Evolutionary conservation across 2,329 filamentous ascomycete species (phyloP), one percentile per base, ranked within the genome.

Genomic region (Annulohypoxylon truncatum): DNA sequence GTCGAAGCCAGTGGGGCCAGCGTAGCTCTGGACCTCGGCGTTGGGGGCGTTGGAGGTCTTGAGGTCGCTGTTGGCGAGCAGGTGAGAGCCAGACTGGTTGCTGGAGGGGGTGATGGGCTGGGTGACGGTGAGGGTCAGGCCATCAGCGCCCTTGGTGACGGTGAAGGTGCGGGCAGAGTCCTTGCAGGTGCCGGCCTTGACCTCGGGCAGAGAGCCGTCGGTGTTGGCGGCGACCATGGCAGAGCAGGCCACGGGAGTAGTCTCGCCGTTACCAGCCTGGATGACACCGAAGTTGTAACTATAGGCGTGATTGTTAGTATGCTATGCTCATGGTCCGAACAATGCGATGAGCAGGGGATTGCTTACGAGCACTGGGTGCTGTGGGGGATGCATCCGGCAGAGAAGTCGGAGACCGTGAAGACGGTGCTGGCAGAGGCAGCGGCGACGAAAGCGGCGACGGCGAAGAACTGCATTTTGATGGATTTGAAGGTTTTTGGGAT

Each of bases 101-200:
- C 69, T 72, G 28, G 22, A 64, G 55, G 72, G 73, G 46, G 64
- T 71, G 13, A 77, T 53, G 1, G 65, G 77, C 72, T 77, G 71
- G 8, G 69, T 66, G 67, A 78, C 72, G 10, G 59, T 61, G 38
- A 79, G 44, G 53, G 64, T 61, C 28, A 78, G 65, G 33, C 76
- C 76, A 13, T 65, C 69, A 42, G 53, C 48, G 55, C 61, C 29
- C 52, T 70, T 70, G 61, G 50, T 38, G 35, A 79, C 40, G 57
- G 67, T 65, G 61, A 73, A 79, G 29, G 73, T 76, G 18, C 76
- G 72, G 26, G 75, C 73, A 4, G 77, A 78, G 2, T 72, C 18
- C 2, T 56, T 35, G 72, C 77, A 79, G 18, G 67, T 38, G 48
- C 68, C 77, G 2, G 74, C 68, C 56, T 65, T 63, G 68, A 79